Conservation (phyloP, 208 protist genomes). For the Trichomonas gallinae region DNA sequence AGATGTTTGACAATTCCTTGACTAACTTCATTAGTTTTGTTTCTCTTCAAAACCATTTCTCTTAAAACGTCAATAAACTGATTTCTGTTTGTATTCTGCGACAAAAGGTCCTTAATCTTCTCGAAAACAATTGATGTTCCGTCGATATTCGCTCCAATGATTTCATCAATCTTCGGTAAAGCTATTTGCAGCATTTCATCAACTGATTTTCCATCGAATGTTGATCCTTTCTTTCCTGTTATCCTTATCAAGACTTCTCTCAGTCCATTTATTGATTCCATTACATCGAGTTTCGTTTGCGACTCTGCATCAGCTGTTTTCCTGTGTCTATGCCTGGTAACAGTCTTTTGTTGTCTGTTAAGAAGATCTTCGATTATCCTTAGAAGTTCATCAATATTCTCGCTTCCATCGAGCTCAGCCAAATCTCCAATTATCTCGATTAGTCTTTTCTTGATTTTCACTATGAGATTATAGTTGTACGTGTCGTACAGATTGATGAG, state of each 20-base stretch:
- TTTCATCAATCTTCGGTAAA: background rate
- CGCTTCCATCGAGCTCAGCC: background rate
- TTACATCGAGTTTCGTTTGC: background rate
- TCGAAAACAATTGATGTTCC: background rate
- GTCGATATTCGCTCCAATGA: background rate
- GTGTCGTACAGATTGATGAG: background rate
- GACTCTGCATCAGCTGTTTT: background rate
- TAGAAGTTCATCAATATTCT: background rate
- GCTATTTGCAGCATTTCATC: background rate
- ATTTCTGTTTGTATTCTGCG: background rate
- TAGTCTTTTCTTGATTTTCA: background rate
- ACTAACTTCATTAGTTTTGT: background rate
- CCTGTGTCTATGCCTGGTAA: background rate
- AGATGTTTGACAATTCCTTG: background rate
- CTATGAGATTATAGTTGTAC: background rate
- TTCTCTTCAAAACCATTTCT: background rate
- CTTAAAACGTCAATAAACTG: background rate
- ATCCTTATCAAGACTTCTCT: background rate
- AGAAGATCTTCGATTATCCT: background rate
- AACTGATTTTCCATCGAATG: background rate
- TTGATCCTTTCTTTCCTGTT: background rate
- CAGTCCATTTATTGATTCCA: background rate
- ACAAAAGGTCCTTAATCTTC: background rate
- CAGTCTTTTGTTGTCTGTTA: background rate
- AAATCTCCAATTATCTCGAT: background rate